These are phyloP conservation scores for Neoscytalidium dimidiatum DNA, from an alignment of 2,329 filamentous ascomycete genomes.

Conservation along the genomic window DNA sequence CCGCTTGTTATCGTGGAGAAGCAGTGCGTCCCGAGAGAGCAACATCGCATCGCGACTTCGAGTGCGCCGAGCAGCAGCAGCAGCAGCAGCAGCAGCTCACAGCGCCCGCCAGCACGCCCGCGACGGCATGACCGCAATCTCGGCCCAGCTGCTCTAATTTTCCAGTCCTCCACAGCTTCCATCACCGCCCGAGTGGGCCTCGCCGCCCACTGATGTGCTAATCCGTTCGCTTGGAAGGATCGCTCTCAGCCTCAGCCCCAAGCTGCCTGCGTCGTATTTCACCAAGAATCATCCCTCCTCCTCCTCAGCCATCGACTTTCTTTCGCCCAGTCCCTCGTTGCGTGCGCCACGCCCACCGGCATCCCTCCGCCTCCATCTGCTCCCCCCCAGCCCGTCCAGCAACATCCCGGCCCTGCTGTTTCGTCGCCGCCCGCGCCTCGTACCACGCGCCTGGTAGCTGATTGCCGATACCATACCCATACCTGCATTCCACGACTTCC, in stretches of 20 bases:
- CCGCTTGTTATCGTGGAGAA: conserved; percentile 1
- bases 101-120: too few species aligned
- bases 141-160: neutral
- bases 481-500: neutral
- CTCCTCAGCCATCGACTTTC: neutral
- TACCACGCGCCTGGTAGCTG: neutral
- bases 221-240: conserved; percentile 14
- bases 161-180: neutral
- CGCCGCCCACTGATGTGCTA: conserved; percentile 5
- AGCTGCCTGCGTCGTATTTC: conserved; percentile 18
- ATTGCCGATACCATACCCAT: neutral
- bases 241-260: conserved; percentile 16
- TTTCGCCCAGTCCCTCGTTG: neutral
- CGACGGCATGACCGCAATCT: neutral
- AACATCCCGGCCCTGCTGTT: neutral
- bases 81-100: neutral
- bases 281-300: neutral
- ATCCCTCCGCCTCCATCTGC: neutral
- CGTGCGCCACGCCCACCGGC: neutral
- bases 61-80: neutral
- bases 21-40: too few species aligned
- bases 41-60: neutral
- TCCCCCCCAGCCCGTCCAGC: neutral
- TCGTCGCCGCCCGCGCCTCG: neutral
- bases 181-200: neutral